A percentile compares a stretch with the other conserved stretches of the same genome.
These are phyloP conservation scores for Silene uniflora DNA, from an alignment of 148 eudicot genomes.

Conservation along the genomic window DNA sequence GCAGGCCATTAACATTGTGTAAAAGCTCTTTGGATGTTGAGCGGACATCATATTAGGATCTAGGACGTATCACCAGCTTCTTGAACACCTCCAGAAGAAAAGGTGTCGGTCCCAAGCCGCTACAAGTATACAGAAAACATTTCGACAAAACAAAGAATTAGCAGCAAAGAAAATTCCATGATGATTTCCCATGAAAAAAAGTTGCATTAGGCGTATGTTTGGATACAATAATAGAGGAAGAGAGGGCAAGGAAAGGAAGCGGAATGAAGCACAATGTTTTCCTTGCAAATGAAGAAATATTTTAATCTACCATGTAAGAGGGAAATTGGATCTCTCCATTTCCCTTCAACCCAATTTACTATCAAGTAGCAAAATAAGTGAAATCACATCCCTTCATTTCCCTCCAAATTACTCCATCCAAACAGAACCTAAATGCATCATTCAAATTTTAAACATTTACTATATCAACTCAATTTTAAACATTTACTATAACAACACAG, in stretches of 20 bases:
- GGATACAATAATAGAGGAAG: not conserved
- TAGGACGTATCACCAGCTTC: conserved; percentile 8
- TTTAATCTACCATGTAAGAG: too few relatives aligned
- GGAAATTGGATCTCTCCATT: too few relatives aligned
- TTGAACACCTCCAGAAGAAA: conserved; percentile 22
- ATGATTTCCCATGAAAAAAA: not conserved
- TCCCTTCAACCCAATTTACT: too few relatives aligned
- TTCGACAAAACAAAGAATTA: not conserved
- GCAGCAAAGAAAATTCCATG: not conserved
- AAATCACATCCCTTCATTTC: too few relatives aligned
- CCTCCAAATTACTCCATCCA: too few relatives aligned
- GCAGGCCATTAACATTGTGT: not conserved
- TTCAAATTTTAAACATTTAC: too few relatives aligned
- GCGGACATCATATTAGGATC: not conserved
- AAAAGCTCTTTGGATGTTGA: not conserved
- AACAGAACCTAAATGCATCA: too few relatives aligned
- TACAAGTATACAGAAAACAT: conserved; percentile 11
- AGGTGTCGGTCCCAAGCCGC: conserved; percentile 21
- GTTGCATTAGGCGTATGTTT: not conserved
- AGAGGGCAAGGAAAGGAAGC: not conserved
- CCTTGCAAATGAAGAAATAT: not conserved
- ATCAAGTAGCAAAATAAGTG: too few relatives aligned
- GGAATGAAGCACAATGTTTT: not conserved
- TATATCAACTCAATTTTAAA: too few relatives aligned
- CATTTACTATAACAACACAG: too few relatives aligned